Conservation (phyloP, 768 basidiomycete species). For the Mrakia hoshinonis region DNA sequence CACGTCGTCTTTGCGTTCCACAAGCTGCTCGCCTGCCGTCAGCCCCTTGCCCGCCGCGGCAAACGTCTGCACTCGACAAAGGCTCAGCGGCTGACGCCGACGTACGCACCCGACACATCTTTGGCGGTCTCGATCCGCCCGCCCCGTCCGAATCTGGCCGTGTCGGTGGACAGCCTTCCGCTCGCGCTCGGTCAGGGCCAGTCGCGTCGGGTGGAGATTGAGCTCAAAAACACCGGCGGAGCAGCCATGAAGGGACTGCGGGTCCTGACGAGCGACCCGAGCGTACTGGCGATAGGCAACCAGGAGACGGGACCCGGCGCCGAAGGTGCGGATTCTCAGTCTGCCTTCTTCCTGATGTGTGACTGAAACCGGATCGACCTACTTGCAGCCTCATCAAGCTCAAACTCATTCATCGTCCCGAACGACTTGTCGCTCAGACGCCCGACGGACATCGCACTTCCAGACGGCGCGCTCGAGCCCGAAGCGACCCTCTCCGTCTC, state of each 20-base stretch:
- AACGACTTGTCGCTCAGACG: constrained; percentile 51
- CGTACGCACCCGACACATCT: constrained; percentile 61
- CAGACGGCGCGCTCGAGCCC: constrained; percentile 41
- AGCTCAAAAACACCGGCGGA: constrained; percentile 28
- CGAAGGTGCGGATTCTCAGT: not conserved
- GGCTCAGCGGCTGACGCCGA: constrained; percentile 56
- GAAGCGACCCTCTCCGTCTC: constrained; percentile 51
- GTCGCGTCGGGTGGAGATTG: constrained; percentile 39
- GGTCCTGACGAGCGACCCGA: constrained; percentile 26
- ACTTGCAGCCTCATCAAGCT: not conserved
- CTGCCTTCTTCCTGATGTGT: not conserved
- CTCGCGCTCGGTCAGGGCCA: constrained; percentile 35
- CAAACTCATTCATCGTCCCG: constrained; percentile 36
- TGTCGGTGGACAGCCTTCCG: constrained; percentile 32
- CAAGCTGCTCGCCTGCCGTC: constrained; percentile 54
- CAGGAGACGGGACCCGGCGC: not conserved
- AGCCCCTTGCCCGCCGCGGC: constrained; percentile 63
- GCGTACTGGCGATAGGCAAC: not conserved
- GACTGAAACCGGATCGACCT: not conserved
- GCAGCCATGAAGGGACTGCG: constrained; percentile 15
- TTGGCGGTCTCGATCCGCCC: constrained; percentile 58
- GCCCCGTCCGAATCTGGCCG: constrained; percentile 55
- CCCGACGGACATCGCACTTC: constrained; percentile 47
- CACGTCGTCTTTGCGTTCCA: constrained; percentile 55
- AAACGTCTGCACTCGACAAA: constrained; percentile 66